Evolutionary conservation across 306 rosid genomes (phyloP).

Genomic region (Erythrophleum fordii): DNA sequence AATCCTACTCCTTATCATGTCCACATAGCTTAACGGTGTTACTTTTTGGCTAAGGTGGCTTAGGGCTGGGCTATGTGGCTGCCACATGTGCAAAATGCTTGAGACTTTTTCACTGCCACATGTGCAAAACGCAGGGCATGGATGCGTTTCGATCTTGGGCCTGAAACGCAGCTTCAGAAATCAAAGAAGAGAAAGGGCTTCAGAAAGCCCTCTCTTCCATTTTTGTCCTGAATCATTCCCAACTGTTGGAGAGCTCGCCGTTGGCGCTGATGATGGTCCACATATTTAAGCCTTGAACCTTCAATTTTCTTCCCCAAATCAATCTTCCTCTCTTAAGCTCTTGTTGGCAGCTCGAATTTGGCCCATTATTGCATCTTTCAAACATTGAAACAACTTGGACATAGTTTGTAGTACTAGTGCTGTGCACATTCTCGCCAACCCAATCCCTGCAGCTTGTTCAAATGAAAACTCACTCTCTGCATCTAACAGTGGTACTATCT

Average conservation of each 20-base stretch:
- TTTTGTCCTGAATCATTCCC: constrained; percentile 99
- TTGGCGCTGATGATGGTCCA: constrained; percentile 89
- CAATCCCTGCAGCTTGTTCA: constrained; percentile 87
- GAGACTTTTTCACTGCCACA: no score
- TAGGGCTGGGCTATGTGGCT: no score
- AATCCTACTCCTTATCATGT: no score
- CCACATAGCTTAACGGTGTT: no score
- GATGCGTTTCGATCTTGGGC: no score
- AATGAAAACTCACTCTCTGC: constrained; percentile 82
- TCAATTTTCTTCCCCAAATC: constrained; percentile 71
- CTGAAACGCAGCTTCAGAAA: no score
- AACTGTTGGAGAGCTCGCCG: constrained; percentile 97
- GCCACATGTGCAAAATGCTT: no score
- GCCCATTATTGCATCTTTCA: constrained; percentile 85
- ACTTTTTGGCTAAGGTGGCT: no score
- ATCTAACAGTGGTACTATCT: constrained; percentile 94
- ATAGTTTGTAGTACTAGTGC: constrained; percentile 92
- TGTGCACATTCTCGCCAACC: constrained; percentile 86
- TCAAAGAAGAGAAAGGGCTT: constrained; percentile 97
- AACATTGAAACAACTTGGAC: constrained; percentile 89
- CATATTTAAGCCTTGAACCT: constrained; percentile 90
- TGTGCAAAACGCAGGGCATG: no score
- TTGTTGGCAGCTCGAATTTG: constrained; percentile 75
- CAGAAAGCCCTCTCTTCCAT: constrained; percentile 99
- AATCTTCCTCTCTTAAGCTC: constrained; percentile 91